Conservation (phyloP, 768 basidiomycete genomes). For the Trametes cubensis region DNA sequence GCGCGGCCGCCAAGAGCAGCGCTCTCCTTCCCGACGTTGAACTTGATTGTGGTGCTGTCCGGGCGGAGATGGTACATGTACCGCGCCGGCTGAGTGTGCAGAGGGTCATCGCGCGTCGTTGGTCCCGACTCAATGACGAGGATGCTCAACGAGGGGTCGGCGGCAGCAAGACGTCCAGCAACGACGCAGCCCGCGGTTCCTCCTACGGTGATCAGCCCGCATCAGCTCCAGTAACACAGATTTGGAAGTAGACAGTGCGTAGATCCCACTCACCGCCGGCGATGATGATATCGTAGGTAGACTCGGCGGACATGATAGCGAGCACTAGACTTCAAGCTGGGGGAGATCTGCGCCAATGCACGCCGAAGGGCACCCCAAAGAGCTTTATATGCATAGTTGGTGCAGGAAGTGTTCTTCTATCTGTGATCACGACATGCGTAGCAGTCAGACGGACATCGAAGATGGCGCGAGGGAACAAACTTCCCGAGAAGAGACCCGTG, state of each 20-base stretch:
- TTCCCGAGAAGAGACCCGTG: too few species aligned
- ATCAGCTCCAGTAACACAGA: background rate
- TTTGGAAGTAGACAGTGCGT: background rate
- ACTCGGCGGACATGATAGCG: too few species aligned
- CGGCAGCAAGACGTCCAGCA: slow-evolving; percentile 56
- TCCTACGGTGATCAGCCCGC: slow-evolving; percentile 7
- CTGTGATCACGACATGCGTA: too few species aligned
- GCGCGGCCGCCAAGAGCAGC: slow-evolving; percentile 49
- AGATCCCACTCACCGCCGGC: slow-evolving; percentile 26
- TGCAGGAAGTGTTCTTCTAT: too few species aligned
- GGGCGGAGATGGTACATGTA: slow-evolving; percentile 47
- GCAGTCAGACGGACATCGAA: too few species aligned
- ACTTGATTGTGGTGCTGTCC: slow-evolving; percentile 46
- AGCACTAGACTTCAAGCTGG: too few species aligned
- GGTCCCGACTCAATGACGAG: slow-evolving; percentile 64
- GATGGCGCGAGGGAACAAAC: too few species aligned
- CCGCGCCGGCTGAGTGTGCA: slow-evolving; percentile 58
- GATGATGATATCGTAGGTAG: slow-evolving; percentile 24
- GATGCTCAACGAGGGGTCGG: slow-evolving; percentile 57
- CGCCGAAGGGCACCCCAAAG: too few species aligned
- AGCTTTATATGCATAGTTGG: too few species aligned
- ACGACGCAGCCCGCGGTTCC: slow-evolving; percentile 57
- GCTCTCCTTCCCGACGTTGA: slow-evolving; percentile 44
- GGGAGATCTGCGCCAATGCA: too few species aligned
- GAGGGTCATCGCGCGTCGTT: slow-evolving; percentile 47